These are phyloP conservation scores for Ananas comosus DNA, from an alignment of 176 grass and related monocot genomes.

Conservation along the genomic window DNA sequence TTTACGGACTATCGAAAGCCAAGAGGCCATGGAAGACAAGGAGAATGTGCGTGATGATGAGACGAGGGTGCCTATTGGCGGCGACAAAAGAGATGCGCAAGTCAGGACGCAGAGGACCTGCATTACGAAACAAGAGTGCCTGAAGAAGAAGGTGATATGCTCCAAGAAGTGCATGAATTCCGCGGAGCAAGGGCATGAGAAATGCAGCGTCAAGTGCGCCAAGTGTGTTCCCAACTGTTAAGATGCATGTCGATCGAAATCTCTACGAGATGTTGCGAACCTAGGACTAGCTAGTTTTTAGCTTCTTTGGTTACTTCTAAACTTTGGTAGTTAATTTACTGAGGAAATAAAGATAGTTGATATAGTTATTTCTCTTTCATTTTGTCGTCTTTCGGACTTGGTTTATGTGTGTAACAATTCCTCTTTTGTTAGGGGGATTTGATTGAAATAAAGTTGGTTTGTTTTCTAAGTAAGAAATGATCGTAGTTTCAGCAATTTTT, in stretches of 20 bases:
- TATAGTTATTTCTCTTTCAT: no score
- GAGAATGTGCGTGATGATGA: not conserved
- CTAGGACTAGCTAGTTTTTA: no score
- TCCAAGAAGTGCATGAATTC: not conserved
- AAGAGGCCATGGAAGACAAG: not conserved
- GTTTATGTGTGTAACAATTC: no score
- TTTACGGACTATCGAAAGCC: not conserved
- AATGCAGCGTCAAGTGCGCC: not conserved
- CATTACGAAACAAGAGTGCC: not conserved
- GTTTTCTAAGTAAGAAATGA: no score
- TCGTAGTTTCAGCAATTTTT: no score
- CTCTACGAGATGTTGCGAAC: no score
- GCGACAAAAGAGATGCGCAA: not conserved
- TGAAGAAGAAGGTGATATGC: constrained; percentile 1
- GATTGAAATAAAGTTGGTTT: no score
- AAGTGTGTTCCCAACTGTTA: not conserved
- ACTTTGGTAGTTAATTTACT: no score
- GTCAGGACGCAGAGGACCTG: not conserved
- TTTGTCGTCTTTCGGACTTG: no score
- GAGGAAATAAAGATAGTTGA: no score
- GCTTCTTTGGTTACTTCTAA: no score
- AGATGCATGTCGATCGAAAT: not conserved
- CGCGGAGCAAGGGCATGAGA: not conserved
- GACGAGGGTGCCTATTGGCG: not conserved
- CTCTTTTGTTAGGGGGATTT: no score